Evolutionary conservation across 129 eudicot species (phyloP).

Genomic region (Pulicaria dysenterica): DNA sequence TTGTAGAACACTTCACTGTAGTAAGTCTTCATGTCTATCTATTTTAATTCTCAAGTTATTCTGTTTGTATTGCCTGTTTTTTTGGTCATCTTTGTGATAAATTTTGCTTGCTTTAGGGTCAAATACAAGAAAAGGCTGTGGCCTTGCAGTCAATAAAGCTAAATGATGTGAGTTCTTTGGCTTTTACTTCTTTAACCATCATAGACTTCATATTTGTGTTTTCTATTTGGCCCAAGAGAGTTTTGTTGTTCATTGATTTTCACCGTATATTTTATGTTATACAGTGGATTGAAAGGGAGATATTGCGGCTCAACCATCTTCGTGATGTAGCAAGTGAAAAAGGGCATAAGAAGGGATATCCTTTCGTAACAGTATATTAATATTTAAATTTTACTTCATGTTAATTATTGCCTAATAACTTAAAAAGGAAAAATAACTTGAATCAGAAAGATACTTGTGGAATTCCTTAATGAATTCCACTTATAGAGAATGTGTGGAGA

Average conservation of each 20-base stretch:
- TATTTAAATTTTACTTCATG: slow-evolving; percentile 3
- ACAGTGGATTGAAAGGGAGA: slow-evolving; percentile 79
- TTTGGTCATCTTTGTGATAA: slow-evolving; percentile 7
- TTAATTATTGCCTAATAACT: not conserved
- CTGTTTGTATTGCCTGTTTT: not conserved
- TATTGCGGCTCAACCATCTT: slow-evolving; percentile 65
- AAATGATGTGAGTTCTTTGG: slow-evolving; percentile 60
- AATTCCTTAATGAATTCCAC: slow-evolving; percentile 68
- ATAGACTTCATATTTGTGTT: not conserved
- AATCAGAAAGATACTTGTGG: not conserved
- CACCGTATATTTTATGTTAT: slow-evolving; percentile 26
- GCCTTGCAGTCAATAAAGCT: slow-evolving; percentile 71
- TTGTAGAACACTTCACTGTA: slow-evolving; percentile 74
- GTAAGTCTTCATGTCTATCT: slow-evolving; percentile 51
- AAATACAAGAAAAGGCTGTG: slow-evolving; percentile 77
- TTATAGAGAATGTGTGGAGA: slow-evolving; percentile 82
- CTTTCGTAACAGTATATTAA: slow-evolving; percentile 39
- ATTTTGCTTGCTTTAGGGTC: slow-evolving; percentile 58
- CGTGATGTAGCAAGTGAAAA: slow-evolving; percentile 83
- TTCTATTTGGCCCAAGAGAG: slow-evolving; percentile 9
- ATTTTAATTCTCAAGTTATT: not conserved
- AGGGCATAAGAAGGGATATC: slow-evolving; percentile 89
- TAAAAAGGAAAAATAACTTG: not conserved
- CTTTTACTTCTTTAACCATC: slow-evolving; percentile 3
- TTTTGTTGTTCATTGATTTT: not conserved